Conservation (phyloP, 2,329 filamentous ascomycete genomes). For the Phoma sp. region DNA sequence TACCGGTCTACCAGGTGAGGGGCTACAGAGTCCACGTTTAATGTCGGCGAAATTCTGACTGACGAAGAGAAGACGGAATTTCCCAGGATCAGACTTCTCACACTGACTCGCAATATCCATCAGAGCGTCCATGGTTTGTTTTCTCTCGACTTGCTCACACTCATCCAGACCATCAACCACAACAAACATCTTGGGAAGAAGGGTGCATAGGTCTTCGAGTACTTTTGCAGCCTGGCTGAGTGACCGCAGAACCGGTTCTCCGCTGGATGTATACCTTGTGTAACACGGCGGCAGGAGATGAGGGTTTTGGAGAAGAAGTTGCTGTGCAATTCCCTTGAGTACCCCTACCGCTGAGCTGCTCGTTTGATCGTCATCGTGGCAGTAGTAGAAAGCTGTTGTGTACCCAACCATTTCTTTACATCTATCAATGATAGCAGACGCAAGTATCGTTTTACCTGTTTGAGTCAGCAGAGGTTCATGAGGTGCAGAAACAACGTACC, state of each 20-base stretch:
- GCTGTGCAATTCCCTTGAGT: slow-evolving; percentile 26
- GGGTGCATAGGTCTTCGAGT: slow-evolving; percentile 29
- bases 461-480: background rate
- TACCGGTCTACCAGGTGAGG: slow-evolving; percentile 2
- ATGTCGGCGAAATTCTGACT: slow-evolving; percentile 39
- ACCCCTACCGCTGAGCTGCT: slow-evolving; percentile 24
- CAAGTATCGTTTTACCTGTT: slow-evolving; percentile 38
- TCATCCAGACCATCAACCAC: slow-evolving; percentile 39
- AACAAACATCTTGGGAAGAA: slow-evolving; percentile 27
- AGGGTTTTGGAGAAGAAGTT: slow-evolving; percentile 25
- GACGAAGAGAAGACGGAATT: slow-evolving; percentile 32
- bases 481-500: slow-evolving; percentile 27
- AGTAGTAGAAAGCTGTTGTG: slow-evolving; percentile 43
- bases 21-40: slow-evolving; percentile 14
- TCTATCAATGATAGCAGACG: slow-evolving; percentile 35
- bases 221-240: slow-evolving; percentile 22
- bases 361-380: slow-evolving; percentile 25
- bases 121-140: slow-evolving; percentile 26
- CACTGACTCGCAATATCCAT: slow-evolving; percentile 20
- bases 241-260: slow-evolving; percentile 27
- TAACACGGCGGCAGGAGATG: slow-evolving; percentile 25
- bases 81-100: slow-evolving; percentile 25
- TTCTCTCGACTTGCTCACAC: slow-evolving; percentile 27
- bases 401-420: too few relatives aligned
- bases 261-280: slow-evolving; percentile 18